Conservation (phyloP, 1,139 yeast genomes). For the Kurtzmaniella quercitrusa region DNA sequence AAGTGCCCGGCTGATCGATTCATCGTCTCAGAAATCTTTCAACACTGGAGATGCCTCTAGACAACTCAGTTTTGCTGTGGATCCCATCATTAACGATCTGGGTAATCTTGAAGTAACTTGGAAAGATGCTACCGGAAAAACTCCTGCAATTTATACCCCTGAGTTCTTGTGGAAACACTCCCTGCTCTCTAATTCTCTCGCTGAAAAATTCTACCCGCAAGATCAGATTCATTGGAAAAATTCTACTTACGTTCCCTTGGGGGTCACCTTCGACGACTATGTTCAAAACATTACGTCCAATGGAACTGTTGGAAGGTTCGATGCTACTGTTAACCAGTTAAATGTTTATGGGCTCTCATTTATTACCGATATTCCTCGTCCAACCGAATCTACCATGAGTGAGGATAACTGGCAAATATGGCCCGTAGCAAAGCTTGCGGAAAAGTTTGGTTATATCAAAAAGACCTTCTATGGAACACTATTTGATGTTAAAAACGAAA, state of each 20-base stretch:
- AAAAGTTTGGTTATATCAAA: conserved; percentile 65
- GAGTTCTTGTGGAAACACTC: conserved; percentile 46
- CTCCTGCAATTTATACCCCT: conserved; percentile 10
- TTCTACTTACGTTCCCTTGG: conserved; percentile 13
- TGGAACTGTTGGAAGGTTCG: conserved; percentile 19
- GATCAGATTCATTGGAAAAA: conserved; percentile 42
- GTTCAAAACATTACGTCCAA: conserved; percentile 15
- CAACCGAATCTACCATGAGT: conserved; percentile 14
- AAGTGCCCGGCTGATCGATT: conserved; percentile 48
- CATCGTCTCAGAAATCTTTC: conserved; percentile 60
- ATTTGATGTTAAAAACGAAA: conserved; percentile 62
- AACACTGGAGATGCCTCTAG: conserved; percentile 51
- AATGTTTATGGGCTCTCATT: conserved; percentile 59
- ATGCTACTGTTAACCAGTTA: conserved; percentile 40
- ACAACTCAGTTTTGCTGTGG: conserved; percentile 18
- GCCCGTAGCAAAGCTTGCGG: conserved; percentile 50
- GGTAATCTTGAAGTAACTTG: conserved; percentile 46
- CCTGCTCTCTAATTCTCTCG: conserved; percentile 25
- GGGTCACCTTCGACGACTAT: conserved; percentile 41
- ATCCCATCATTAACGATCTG: conserved; percentile 19
- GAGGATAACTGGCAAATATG: conserved; percentile 30
- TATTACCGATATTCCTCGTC: conserved; percentile 49
- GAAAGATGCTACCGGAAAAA: conserved; percentile 37
- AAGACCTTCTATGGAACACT: conserved; percentile 71
- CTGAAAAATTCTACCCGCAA: conserved; percentile 29